These are phyloP conservation scores for Saraca asoca DNA, from an alignment of 331 rosid species.

Conservation along the genomic window DNA sequence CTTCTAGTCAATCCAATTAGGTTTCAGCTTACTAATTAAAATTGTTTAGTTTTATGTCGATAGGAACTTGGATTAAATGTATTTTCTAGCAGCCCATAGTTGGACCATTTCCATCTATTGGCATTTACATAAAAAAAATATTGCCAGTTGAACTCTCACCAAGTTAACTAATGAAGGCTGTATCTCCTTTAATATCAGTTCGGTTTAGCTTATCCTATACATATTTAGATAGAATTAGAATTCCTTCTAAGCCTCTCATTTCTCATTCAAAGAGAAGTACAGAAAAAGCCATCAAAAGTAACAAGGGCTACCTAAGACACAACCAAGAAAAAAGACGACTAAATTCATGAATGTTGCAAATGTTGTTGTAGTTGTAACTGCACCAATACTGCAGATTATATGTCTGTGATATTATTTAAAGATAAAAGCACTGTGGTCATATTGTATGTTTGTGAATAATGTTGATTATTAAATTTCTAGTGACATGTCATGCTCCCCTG, in stretches of 20 bases:
- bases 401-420: too few relatives aligned
- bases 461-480: too few relatives aligned
- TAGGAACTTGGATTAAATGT: too few relatives aligned
- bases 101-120: constrained; percentile 22
- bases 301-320: constrained; percentile 30
- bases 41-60: too few relatives aligned
- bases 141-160: constrained; percentile 5
- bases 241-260: constrained; percentile 14
- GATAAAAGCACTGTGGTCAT: too few relatives aligned
- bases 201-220: background rate
- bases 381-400: background rate
- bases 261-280: constrained; percentile 4
- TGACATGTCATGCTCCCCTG: too few relatives aligned
- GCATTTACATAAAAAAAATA: background rate
- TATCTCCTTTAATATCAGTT: background rate
- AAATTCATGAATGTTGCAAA: constrained; percentile 5
- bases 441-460: too few relatives aligned
- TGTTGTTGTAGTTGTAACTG: constrained; percentile 1
- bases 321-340: constrained; percentile 19
- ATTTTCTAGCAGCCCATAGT: background rate
- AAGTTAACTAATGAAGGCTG: background rate
- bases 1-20: too few relatives aligned
- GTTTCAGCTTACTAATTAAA: too few relatives aligned
- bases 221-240: background rate
- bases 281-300: too few relatives aligned